phyloP scores from a whole-genome alignment of 345 rosid species.

The Populus alba region DNA sequence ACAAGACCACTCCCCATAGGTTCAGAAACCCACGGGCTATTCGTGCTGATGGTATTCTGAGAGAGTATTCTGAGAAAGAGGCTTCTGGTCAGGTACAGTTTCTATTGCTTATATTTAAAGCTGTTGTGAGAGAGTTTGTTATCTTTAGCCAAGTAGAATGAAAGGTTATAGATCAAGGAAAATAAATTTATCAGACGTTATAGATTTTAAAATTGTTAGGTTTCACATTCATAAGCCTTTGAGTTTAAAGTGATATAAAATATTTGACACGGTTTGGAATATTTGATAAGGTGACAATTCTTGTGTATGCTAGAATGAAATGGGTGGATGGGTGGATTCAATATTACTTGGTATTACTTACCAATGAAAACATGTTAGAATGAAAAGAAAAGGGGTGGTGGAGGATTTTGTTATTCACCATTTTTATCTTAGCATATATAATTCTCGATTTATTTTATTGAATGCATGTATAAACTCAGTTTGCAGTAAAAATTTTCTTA shows the following conservation, averaged over 20 bases:
- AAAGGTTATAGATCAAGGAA: not conserved
- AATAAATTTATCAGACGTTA: not conserved
- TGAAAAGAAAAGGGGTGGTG: no score
- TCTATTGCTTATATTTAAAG: not conserved
- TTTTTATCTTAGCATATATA: no score
- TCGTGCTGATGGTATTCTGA: slow-evolving; percentile 68
- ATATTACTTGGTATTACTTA: no score
- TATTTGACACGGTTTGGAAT: not conserved
- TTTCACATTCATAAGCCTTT: not conserved
- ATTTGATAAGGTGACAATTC: no score
- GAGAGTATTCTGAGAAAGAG: slow-evolving; percentile 82
- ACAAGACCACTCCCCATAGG: slow-evolving; percentile 60
- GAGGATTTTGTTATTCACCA: no score
- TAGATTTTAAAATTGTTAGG: not conserved
- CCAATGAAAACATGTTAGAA: no score
- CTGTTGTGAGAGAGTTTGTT: not conserved
- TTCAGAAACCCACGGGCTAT: slow-evolving; percentile 91
- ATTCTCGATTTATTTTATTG: no score
- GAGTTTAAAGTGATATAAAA: not conserved
- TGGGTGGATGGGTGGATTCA: no score
- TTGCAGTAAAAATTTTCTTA: no score
- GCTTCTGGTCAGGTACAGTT: slow-evolving; percentile 82
- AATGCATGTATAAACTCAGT: no score
- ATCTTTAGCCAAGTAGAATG: not conserved
- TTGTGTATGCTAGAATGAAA: no score